Evolutionary conservation across 306 rosid species (phyloP), one percentile per base, ranked within the genome.

Genomic region (Quercus agrifolia): DNA sequence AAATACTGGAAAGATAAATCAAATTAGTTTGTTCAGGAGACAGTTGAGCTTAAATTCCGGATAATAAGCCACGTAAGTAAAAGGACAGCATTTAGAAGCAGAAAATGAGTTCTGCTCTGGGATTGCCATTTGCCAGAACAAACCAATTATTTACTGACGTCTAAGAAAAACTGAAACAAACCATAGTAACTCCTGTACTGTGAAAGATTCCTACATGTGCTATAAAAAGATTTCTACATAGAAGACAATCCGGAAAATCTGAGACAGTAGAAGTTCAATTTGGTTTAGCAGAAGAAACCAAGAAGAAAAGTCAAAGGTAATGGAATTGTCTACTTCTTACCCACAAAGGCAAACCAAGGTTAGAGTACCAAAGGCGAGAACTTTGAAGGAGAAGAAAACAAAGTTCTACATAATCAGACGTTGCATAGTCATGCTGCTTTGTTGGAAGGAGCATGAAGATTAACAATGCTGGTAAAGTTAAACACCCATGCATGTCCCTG

Each of bases 401-500:
- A 66, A 80, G 81, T 19, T 85, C 74, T 82, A 85, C 79, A 85
- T 85, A 19, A 85, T 85, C 74, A 58, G 74, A 38, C 81, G 88
- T 3, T 85, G 86, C 74, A 77, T 85, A 20, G 55, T 75, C 54
- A 82, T 85, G 88, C 83, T 85, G 52, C 70, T 85, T 49, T 85
- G 88, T 78, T 85, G 86, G 88, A 82, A 30, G 79, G 83, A 85
- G 3, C 71, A 38, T 8, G 76, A 74, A 75, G 85, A 85, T 57
- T 84, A 30, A 31, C 13, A 73, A 25, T 13, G 54, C 77, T 13
- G 85, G 85, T 77, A 78, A 85, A 28, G 56, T 58, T 27, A 30
- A 25, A 73, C 61, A n/a, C 70, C 73, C 31, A 55, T 41, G 52
- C 55, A 17, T 71, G 13, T 23, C 57, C 46, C 62, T 46, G 76